Evolutionary conservation across 2,329 filamentous ascomycete species (phyloP).

Genomic region (Neofusicoccum cordaticola): DNA sequence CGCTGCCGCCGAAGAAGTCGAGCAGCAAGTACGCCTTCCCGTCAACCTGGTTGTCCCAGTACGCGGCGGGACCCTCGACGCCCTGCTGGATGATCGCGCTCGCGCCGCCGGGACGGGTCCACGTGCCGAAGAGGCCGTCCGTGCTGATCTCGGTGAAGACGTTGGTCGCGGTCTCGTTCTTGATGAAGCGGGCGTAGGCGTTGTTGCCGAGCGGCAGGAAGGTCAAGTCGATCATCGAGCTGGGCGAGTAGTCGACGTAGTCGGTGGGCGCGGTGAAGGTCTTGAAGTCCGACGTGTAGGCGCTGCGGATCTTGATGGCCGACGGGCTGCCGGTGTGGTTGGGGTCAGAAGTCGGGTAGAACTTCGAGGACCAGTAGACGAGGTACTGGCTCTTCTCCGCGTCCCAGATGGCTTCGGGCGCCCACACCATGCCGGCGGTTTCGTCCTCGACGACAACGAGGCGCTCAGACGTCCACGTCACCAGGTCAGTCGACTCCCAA

Average conservation of each 20-base stretch:
- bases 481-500: slow-evolving; percentile 54
- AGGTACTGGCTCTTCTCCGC: slow-evolving; percentile 44
- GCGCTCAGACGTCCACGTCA: slow-evolving; percentile 50
- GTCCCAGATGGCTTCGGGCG: slow-evolving; percentile 56
- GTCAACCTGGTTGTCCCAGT: slow-evolving; percentile 32
- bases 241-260: slow-evolving; percentile 50
- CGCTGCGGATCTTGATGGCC: slow-evolving; percentile 49
- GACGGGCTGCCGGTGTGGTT: slow-evolving; percentile 49
- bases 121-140: slow-evolving; percentile 51
- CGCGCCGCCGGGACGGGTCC: slow-evolving; percentile 49
- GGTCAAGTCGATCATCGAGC: slow-evolving; percentile 56
- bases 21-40: slow-evolving; percentile 47
- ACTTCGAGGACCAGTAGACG: slow-evolving; percentile 49
- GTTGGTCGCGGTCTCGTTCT: slow-evolving; percentile 53
- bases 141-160: slow-evolving; percentile 53
- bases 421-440: slow-evolving; percentile 60
- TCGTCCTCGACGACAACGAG: slow-evolving; percentile 51
- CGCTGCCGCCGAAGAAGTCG: slow-evolving; percentile 42
- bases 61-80: slow-evolving; percentile 33
- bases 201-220: slow-evolving; percentile 48
- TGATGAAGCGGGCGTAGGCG: slow-evolving; percentile 55
- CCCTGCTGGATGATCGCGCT: slow-evolving; percentile 39
- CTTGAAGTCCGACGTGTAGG: slow-evolving; percentile 55
- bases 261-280: slow-evolving; percentile 51
- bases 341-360: slow-evolving; percentile 48